These are phyloP conservation scores for Aspergillus nidulans DNA, from an alignment of 495 filamentous ascomycete species.

Conservation along the genomic window DNA sequence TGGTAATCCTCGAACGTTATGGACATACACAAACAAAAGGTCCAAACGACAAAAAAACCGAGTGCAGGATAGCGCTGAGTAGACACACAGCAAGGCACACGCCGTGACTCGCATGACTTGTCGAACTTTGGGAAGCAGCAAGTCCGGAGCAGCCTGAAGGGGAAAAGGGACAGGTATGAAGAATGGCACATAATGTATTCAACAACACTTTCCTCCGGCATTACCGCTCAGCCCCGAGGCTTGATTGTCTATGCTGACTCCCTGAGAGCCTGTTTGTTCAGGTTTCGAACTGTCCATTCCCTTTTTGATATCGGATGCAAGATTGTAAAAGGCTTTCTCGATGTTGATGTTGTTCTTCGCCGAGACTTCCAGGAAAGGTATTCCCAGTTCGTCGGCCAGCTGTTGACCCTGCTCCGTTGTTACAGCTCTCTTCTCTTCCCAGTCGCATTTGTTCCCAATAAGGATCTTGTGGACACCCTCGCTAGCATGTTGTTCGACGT, in stretches of 20 bases:
- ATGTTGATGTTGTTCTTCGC: slow-evolving; percentile 99
- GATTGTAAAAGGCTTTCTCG: slow-evolving; percentile 95
- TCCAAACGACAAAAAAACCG: slow-evolving; percentile 3
- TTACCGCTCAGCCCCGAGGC: slow-evolving; percentile 54
- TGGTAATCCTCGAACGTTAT: slow-evolving; percentile 8
- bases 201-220: slow-evolving; percentile 83
- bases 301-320: slow-evolving; percentile 98
- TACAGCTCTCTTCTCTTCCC: slow-evolving; percentile 96
- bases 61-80: background rate
- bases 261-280: slow-evolving; percentile 58
- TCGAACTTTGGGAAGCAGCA: background rate
- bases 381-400: slow-evolving; percentile 91
- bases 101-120: background rate
- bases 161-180: slow-evolving; percentile 11
- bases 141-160: background rate
- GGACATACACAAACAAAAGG: slow-evolving; percentile 11
- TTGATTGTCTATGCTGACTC: slow-evolving; percentile 69
- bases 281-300: slow-evolving; percentile 67
- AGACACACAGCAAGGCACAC: background rate
- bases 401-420: slow-evolving; percentile 90
- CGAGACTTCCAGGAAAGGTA: slow-evolving; percentile 97
- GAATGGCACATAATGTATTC: slow-evolving; percentile 21
- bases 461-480: slow-evolving; percentile 99
- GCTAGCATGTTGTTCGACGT: slow-evolving; percentile 98
- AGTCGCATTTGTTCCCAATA: slow-evolving; percentile 99